Percentiles rank a stretch among this genome's conserved stretches.
Conservation (phyloP, 2,329 filamentous ascomycete species). For the Penicillium sclerotiorum region DNA sequence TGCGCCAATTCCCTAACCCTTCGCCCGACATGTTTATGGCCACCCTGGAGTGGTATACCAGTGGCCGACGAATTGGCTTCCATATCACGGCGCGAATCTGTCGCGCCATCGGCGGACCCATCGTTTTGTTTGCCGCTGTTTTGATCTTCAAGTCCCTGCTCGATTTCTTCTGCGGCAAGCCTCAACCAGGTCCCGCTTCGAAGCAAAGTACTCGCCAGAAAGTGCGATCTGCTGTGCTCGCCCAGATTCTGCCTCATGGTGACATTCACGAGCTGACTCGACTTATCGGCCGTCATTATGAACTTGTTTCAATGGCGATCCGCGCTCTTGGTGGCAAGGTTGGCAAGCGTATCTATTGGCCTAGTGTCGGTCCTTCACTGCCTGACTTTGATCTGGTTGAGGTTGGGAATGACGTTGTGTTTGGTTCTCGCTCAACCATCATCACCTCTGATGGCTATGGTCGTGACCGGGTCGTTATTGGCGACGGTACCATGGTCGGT, state of each 20-base stretch:
- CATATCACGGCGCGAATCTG: constrained; percentile 23
- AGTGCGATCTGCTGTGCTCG: constrained; percentile 20
- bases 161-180: constrained; percentile 22
- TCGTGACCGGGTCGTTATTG: constrained; percentile 52
- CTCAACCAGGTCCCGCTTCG: constrained; percentile 19
- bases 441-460: constrained; percentile 57
- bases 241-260: constrained; percentile 45
- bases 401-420: constrained; percentile 62
- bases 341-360: constrained; percentile 60
- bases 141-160: constrained; percentile 14
- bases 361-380: constrained; percentile 57
- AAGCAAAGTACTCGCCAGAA: constrained; percentile 19
- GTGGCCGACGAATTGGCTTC: constrained; percentile 17
- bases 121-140: constrained; percentile 16
- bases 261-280: constrained; percentile 53
- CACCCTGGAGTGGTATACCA: constrained; percentile 20
- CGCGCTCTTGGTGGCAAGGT: constrained; percentile 55
- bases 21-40: constrained; percentile 18
- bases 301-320: constrained; percentile 55
- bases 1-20: constrained; percentile 11
- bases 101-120: constrained; percentile 18
- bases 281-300: constrained; percentile 59
- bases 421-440: constrained; percentile 58
- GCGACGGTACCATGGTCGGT: constrained; percentile 58
- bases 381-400: constrained; percentile 59